Evolutionary conservation across 805 yeast species (phyloP).

Genomic region (Wickerhamomyces mucosus): DNA sequence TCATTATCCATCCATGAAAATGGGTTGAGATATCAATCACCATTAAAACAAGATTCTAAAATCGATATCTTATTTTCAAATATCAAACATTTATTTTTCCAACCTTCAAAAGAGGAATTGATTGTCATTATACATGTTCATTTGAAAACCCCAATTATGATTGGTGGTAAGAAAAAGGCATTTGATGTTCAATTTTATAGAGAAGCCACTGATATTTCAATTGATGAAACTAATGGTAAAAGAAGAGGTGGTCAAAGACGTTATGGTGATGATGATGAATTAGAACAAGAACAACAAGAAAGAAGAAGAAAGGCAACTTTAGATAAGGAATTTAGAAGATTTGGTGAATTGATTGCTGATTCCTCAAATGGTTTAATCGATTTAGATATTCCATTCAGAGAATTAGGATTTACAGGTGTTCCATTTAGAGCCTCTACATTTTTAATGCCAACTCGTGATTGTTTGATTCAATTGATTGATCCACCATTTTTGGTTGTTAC

Average conservation of each 20-base stretch:
- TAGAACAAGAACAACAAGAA: constrained; percentile 98
- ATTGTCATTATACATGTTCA: constrained; percentile 89
- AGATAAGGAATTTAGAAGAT: constrained; percentile 84
- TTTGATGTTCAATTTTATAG: constrained; percentile 93
- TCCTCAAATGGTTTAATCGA: constrained; percentile 77
- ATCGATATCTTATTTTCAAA: constrained; percentile 85
- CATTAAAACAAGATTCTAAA: constrained; percentile 73
- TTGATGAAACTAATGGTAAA: constrained; percentile 94
- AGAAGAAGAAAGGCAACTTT: constrained; percentile 82
- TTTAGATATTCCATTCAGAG: constrained; percentile 91
- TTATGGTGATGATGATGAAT: constrained; percentile 97
- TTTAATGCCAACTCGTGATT: constrained; percentile 96
- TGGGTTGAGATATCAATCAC: constrained; percentile 89
- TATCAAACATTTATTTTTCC: constrained; percentile 89
- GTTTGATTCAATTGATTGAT: constrained; percentile 87
- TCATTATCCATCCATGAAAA: constrained; percentile 86
- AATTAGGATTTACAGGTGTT: constrained; percentile 94
- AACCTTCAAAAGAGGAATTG: constrained; percentile 91
- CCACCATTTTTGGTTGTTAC: constrained; percentile 93
- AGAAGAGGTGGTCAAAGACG: constrained; percentile 65
- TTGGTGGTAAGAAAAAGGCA: constrained; percentile 84
- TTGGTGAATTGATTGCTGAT: constrained; percentile 86
- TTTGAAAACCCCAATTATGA: constrained; percentile 84
- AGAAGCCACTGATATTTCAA: constrained; percentile 92
- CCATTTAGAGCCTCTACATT: constrained; percentile 90